Conservation (phyloP, 352 stramenopile species). For the Globisporangium cystogenes region DNA sequence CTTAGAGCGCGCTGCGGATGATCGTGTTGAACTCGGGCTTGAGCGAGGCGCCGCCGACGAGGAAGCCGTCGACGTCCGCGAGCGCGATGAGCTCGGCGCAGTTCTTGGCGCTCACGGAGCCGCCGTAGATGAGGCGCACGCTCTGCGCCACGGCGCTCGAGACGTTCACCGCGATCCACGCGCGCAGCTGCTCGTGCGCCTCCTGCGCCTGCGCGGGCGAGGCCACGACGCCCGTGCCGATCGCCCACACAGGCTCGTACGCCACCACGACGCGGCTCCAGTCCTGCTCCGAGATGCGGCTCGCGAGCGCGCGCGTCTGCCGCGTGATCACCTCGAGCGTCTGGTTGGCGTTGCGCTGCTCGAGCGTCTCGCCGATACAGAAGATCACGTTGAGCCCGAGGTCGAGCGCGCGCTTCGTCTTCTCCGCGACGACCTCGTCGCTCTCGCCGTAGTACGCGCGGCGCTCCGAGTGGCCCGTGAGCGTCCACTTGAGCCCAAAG, state of each 20-base stretch:
- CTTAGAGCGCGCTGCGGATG: slow-evolving; percentile 56
- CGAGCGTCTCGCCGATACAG: slow-evolving; percentile 96
- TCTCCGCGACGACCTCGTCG: slow-evolving; percentile 91
- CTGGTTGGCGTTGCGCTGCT: slow-evolving; percentile 84
- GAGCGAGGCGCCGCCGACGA: slow-evolving; percentile 92
- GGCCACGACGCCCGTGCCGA: slow-evolving; percentile 96
- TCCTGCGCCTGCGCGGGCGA: slow-evolving; percentile 94
- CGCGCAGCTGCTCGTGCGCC: slow-evolving; percentile 81
- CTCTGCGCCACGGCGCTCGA: slow-evolving; percentile 55
- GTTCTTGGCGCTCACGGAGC: slow-evolving; percentile 92
- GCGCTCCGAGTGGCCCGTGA: slow-evolving; percentile 92
- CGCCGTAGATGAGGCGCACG: slow-evolving; percentile 90
- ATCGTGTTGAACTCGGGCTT: slow-evolving; percentile 92
- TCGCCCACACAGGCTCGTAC: slow-evolving; percentile 97
- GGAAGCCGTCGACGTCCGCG: slow-evolving; percentile 89
- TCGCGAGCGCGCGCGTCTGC: slow-evolving; percentile 92
- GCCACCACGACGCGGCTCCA: slow-evolving; percentile 90
- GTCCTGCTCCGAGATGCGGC: slow-evolving; percentile 79
- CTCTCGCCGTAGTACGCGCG: slow-evolving; percentile 90
- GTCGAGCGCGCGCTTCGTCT: slow-evolving; percentile 89
- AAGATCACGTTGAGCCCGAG: slow-evolving; percentile 93
- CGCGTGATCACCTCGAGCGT: slow-evolving; percentile 91
- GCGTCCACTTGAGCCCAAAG: slow-evolving; percentile 69
- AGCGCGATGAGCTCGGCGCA: slow-evolving; percentile 86
- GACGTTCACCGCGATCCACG: slow-evolving; percentile 72